Conservation (phyloP, 2,329 filamentous ascomycete species). For the Cladosporium sp. region DNA sequence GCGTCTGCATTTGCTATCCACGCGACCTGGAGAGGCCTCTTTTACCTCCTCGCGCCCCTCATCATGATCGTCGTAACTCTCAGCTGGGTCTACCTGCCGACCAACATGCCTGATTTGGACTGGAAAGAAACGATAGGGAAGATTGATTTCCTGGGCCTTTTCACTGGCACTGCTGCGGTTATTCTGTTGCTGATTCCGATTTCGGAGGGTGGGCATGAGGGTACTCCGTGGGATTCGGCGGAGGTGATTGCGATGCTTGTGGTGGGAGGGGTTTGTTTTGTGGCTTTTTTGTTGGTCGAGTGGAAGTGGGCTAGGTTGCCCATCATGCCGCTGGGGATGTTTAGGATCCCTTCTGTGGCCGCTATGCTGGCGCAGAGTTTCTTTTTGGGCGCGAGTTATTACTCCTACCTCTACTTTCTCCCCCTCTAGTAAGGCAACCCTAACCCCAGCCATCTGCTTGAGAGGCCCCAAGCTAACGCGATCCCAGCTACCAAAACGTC, state of each 20-base stretch:
- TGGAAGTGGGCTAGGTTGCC: constrained; percentile 51
- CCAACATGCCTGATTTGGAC: constrained; percentile 44
- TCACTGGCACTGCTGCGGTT: constrained; percentile 52
- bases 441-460: not conserved
- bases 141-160: constrained; percentile 56
- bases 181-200: constrained; percentile 60
- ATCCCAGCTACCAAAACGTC: constrained; percentile 61
- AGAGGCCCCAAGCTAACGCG: not conserved
- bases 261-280: constrained; percentile 43
- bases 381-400: constrained; percentile 56
- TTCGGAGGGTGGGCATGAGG: constrained; percentile 48
- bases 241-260: constrained; percentile 57
- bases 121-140: constrained; percentile 47
- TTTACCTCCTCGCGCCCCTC: constrained; percentile 50
- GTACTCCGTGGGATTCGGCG: constrained; percentile 49
- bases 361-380: constrained; percentile 56
- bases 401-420: constrained; percentile 72
- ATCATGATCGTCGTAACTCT: constrained; percentile 36
- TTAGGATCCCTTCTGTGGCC: constrained; percentile 49
- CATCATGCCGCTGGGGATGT: constrained; percentile 56
- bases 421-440: constrained; percentile 58
- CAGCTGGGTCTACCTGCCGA: constrained; percentile 49
- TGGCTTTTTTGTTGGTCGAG: constrained; percentile 51
- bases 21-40: constrained; percentile 42
- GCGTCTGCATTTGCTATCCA: constrained; percentile 39